These are phyloP conservation scores for Myxozyma neotropica DNA, from an alignment of 805 yeast species.

Conservation along the genomic window DNA sequence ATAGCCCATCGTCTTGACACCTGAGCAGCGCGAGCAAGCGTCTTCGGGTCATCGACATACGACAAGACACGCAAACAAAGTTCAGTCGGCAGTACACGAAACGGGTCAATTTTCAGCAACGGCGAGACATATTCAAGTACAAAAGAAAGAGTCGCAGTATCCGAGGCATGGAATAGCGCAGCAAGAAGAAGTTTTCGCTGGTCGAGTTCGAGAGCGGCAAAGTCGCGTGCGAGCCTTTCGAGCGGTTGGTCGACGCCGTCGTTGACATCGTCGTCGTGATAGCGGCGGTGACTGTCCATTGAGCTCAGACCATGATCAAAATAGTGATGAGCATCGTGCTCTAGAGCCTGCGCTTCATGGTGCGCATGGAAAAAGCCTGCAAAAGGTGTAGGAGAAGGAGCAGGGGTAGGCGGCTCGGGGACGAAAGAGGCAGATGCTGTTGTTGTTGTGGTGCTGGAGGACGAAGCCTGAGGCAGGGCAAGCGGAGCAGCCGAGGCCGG, in stretches of 20 bases:
- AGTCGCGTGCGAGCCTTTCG: slow-evolving; percentile 20
- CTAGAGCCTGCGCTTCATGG: background rate
- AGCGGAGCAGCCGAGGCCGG: background rate
- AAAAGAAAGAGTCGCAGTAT: slow-evolving; percentile 29
- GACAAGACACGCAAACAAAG: slow-evolving; percentile 79
- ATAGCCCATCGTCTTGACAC: slow-evolving; percentile 79
- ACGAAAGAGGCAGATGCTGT: background rate
- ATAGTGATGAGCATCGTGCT: background rate
- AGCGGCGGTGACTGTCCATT: no score
- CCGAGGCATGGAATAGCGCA: slow-evolving; percentile 32
- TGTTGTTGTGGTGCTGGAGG: background rate
- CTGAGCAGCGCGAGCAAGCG: slow-evolving; percentile 89
- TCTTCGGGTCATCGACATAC: slow-evolving; percentile 77
- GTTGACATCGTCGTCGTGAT: background rate
- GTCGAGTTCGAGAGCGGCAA: slow-evolving; percentile 13
- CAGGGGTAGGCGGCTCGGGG: slow-evolving; percentile 33
- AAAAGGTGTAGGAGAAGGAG: slow-evolving; percentile 33
- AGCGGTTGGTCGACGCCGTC: slow-evolving; percentile 1
- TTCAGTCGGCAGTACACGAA: slow-evolving; percentile 69
- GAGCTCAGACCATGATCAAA: no score
- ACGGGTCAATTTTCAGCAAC: slow-evolving; percentile 47
- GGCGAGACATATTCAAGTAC: slow-evolving; percentile 42
- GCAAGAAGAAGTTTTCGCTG: slow-evolving; percentile 29
- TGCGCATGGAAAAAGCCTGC: background rate
- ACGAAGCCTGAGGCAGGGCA: background rate